Evolutionary conservation across 2,329 filamentous ascomycete genomes (phyloP).

Genomic region (Akanthomyces dipterigenus): DNA sequence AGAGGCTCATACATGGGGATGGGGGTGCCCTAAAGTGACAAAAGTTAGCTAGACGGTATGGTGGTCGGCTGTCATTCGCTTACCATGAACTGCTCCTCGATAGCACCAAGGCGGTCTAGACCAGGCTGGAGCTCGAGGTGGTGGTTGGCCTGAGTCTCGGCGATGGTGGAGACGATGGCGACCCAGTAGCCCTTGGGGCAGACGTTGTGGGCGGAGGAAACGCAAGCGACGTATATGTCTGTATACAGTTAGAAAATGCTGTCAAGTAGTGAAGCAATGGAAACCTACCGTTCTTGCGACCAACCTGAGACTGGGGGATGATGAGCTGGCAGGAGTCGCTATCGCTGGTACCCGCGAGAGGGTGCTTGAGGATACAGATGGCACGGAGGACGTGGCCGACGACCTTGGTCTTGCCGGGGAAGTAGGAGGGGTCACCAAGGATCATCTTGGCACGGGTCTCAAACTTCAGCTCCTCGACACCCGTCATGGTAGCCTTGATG

Average conservation of each 20-base stretch:
- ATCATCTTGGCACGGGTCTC: conserved; percentile 95
- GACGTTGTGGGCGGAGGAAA: conserved; percentile 93
- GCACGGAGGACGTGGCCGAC: conserved; percentile 89
- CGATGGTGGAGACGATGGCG: conserved; percentile 95
- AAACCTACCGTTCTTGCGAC: conserved; percentile 81
- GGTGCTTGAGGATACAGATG: conserved; percentile 96
- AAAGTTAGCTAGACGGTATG: neutral
- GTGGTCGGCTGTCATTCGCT: conserved; percentile 15
- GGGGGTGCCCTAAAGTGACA: conserved; percentile 54
- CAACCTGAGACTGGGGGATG: conserved; percentile 95
- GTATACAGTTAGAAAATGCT: conserved; percentile 8
- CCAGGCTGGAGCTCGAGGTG: conserved; percentile 91
- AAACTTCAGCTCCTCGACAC: conserved; percentile 87
- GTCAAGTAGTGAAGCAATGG: neutral
- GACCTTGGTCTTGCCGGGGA: conserved; percentile 80
- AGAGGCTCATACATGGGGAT: conserved; percentile 92
- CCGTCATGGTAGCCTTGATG: conserved; percentile 96
- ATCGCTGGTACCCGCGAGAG: conserved; percentile 81
- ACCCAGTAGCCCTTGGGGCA: conserved; percentile 99
- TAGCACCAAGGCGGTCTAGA: conserved; percentile 82
- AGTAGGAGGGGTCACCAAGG: conserved; percentile 94
- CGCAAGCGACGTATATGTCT: conserved; percentile 96
- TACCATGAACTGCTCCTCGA: conserved; percentile 96
- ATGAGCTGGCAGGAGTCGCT: conserved; percentile 90
- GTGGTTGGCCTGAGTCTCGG: conserved; percentile 85